Percentiles rank a stretch among this genome's conserved stretches.
Evolutionary conservation across 768 basidiomycete species (phyloP).

Genomic region (Termitomyces sp.): DNA sequence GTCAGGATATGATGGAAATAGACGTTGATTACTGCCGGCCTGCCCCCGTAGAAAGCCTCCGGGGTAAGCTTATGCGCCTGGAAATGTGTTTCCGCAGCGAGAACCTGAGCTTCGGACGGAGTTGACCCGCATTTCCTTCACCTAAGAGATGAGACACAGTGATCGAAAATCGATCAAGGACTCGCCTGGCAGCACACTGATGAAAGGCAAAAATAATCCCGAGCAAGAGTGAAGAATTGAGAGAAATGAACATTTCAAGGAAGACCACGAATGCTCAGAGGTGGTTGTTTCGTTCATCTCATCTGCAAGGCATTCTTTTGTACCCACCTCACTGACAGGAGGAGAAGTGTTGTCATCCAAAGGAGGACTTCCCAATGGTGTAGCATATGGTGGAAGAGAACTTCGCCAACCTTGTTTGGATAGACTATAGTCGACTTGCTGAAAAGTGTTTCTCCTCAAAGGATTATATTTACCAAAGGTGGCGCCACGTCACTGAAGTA

Average conservation of each 20-base stretch:
- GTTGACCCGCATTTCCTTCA: constrained; percentile 7
- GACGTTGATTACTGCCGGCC: not conserved
- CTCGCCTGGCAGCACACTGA: not conserved
- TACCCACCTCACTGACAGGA: not conserved
- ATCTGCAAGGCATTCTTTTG: not conserved
- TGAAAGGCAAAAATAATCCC: not conserved
- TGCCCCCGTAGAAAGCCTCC: not conserved
- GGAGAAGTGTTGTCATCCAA: not conserved
- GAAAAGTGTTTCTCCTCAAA: not conserved
- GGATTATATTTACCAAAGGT: not conserved
- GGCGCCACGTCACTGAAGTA: not conserved
- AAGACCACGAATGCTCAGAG: not conserved
- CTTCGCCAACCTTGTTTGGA: not conserved
- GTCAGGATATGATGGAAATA: constrained; percentile 25
- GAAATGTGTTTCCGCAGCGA: constrained; percentile 9
- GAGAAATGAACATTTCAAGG: not conserved
- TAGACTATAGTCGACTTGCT: not conserved
- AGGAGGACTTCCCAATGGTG: not conserved
- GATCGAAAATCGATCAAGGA: not conserved
- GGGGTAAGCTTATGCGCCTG: constrained; percentile 6
- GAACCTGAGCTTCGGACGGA: constrained; percentile 5
- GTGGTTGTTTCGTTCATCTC: not conserved
- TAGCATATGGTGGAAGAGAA: not conserved
- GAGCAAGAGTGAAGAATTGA: not conserved
- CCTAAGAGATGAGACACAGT: not conserved